These are phyloP conservation scores for Silene noctiflora DNA, from an alignment of 179 eudicot species.

Conservation along the genomic window DNA sequence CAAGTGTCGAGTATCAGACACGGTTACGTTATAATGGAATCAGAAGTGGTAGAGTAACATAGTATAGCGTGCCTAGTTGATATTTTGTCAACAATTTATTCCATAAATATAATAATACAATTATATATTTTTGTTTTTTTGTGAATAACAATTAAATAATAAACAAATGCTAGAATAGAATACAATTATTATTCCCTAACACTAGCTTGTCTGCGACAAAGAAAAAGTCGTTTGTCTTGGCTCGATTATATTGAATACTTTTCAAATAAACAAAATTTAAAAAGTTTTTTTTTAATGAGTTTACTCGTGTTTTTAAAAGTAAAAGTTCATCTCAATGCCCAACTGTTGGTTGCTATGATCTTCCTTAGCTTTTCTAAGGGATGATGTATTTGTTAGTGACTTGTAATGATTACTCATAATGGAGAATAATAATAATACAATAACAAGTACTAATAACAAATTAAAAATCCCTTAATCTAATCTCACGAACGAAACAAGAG, in stretches of 20 bases:
- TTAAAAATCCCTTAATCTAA: too few relatives aligned
- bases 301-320: not conserved
- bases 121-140: too few relatives aligned
- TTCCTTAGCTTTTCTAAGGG: too few relatives aligned
- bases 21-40: too few relatives aligned
- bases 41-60: too few relatives aligned
- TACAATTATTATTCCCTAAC: not conserved
- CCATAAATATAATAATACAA: not conserved
- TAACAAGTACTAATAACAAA: too few relatives aligned
- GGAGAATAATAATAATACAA: too few relatives aligned
- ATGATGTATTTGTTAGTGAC: too few relatives aligned
- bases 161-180: too few relatives aligned
- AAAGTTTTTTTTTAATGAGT: not conserved
- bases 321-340: not conserved
- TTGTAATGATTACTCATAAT: too few relatives aligned
- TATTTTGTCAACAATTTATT: not conserved
- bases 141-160: not conserved
- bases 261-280: not conserved
- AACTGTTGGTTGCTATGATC: not conserved
- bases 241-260: not conserved
- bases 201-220: not conserved
- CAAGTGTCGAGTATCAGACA: not conserved
- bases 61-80: not conserved
- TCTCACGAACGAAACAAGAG: too few relatives aligned
- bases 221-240: not conserved